Conservation (phyloP, 495 filamentous ascomycete species). For the Daldinia loculata region DNA sequence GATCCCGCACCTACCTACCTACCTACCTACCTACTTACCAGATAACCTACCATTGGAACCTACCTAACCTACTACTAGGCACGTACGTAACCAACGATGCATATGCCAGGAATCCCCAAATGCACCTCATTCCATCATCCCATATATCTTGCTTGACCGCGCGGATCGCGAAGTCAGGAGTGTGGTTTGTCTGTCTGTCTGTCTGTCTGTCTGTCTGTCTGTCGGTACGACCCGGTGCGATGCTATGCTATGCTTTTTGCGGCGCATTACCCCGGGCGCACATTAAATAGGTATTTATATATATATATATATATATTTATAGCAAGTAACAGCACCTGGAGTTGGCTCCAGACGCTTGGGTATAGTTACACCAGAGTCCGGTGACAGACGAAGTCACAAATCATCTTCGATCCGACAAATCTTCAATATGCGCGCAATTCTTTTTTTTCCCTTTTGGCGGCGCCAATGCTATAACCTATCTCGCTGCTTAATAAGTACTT, state of each 20-base stretch:
- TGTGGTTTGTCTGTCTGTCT: not conserved
- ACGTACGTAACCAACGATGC: not conserved
- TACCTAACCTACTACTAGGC: not conserved
- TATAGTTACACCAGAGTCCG: not conserved
- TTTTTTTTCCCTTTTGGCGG: not conserved
- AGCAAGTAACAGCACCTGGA: not conserved
- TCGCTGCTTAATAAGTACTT: not conserved
- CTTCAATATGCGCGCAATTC: not conserved
- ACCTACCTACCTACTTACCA: not conserved
- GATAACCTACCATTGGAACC: not conserved
- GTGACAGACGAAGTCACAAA: not conserved
- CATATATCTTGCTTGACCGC: not conserved
- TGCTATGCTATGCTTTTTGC: not conserved
- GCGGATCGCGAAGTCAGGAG: not conserved
- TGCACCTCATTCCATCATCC: not conserved
- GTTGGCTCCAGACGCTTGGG: not conserved
- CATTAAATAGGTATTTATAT: not conserved
- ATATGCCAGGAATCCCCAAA: not conserved
- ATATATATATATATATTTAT: not conserved
- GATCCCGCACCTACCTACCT: not conserved
- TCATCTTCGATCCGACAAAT: not conserved
- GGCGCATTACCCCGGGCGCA: not conserved
- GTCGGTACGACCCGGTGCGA: not conserved
- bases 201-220: not conserved
- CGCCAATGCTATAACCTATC: not conserved